phyloP scores from a whole-genome alignment of 306 rosid genomes.

The Casuarina cunninghamiana region DNA sequence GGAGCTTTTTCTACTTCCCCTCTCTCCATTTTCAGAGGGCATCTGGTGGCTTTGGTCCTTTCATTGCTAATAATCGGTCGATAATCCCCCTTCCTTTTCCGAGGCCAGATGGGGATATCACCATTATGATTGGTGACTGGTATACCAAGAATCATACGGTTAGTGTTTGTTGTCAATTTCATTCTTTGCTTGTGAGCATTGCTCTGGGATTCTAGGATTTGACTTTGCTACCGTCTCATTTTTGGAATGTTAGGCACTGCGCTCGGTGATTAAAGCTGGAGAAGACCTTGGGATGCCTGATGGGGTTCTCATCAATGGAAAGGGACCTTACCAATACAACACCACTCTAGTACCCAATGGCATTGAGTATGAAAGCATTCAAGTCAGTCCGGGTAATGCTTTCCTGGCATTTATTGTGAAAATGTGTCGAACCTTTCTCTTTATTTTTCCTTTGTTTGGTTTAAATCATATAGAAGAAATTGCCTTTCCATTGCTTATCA shows the following conservation, averaged over 20 bases:
- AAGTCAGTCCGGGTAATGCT: slow-evolving; percentile 71
- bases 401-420: neutral
- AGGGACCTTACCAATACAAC: slow-evolving; percentile 87
- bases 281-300: slow-evolving; percentile 78
- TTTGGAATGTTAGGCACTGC: slow-evolving; percentile 50
- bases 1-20: slow-evolving; percentile 91
- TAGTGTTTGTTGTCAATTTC: slow-evolving; percentile 25
- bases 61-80: slow-evolving; percentile 60
- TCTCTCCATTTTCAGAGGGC: slow-evolving; percentile 78
- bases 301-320: slow-evolving; percentile 94
- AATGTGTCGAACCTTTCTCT: neutral
- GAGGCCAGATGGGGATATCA: slow-evolving; percentile 70
- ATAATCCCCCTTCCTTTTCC: slow-evolving; percentile 61
- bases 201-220: neutral
- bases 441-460: neutral
- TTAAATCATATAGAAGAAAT: neutral
- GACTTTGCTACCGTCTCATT: neutral
- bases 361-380: slow-evolving; percentile 50
- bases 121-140: slow-evolving; percentile 85
- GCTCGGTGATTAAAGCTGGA: slow-evolving; percentile 63
- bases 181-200: slow-evolving; percentile 11
- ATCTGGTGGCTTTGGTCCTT: slow-evolving; percentile 86
- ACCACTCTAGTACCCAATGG: slow-evolving; percentile 70
- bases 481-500: neutral
- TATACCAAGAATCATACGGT: slow-evolving; percentile 64